Conservation (phyloP, 2,329 filamentous ascomycete species). For the Colletotrichum aenigma region DNA sequence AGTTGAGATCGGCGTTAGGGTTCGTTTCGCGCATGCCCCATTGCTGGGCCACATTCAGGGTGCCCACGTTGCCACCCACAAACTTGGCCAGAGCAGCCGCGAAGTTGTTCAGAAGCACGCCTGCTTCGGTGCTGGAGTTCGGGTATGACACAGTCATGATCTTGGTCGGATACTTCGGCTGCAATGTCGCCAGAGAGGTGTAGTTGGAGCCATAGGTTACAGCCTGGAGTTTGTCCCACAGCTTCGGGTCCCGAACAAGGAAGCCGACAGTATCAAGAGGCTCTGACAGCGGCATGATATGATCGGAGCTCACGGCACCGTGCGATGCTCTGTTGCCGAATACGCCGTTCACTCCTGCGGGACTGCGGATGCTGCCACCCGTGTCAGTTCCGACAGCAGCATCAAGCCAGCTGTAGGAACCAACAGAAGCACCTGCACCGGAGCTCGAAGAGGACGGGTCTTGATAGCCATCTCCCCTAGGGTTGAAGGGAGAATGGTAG, state of each 20-base stretch:
- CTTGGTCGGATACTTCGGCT: not conserved
- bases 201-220: not conserved
- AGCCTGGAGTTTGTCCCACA: not conserved
- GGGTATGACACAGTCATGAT: not conserved
- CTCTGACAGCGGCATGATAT: constrained; percentile 42
- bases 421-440: constrained; percentile 31
- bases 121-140: not conserved
- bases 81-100: not conserved
- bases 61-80: not conserved
- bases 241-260: constrained; percentile 36
- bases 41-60: not conserved
- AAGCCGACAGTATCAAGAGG: not conserved
- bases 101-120: not conserved
- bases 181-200: not conserved
- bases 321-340: constrained; percentile 41
- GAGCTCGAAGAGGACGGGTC: constrained; percentile 50
- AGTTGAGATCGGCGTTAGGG: not conserved
- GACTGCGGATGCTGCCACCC: constrained; percentile 48
- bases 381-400: constrained; percentile 23
- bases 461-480: constrained; percentile 52
- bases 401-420: constrained; percentile 27
- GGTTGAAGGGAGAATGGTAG: constrained; percentile 47
- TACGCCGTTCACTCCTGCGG: constrained; percentile 42
- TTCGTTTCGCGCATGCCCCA: not conserved
- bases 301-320: constrained; percentile 39